A percentile compares a stretch with the other conserved stretches of the same genome.
These are phyloP conservation scores for Exophiala lecanii-corni DNA, from an alignment of 2,329 filamentous ascomycete genomes.

Conservation along the genomic window DNA sequence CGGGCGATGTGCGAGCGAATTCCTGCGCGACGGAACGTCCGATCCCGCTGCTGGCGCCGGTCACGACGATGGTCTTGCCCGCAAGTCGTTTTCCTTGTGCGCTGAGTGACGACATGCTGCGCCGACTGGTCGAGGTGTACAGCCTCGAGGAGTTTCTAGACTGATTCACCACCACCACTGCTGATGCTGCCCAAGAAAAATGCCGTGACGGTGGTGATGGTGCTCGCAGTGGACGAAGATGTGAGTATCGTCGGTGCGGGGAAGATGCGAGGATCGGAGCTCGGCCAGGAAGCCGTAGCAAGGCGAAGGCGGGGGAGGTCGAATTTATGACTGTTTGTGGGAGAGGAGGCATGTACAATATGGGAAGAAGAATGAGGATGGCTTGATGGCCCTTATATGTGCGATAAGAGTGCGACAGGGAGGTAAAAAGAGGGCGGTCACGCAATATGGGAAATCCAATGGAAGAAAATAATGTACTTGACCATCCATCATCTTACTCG, in stretches of 20 bases:
- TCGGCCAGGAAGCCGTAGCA: neutral
- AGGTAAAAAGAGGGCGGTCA: neutral
- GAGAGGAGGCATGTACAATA: neutral
- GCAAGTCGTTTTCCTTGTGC: constrained; percentile 76
- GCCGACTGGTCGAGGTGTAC: neutral
- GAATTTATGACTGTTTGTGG: neutral
- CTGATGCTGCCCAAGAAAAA: too few species aligned
- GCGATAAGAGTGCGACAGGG: too few species aligned
- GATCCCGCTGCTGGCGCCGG: constrained; percentile 90
- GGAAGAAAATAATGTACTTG: neutral
- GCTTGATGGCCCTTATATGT: neutral
- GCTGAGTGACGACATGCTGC: constrained; percentile 54
- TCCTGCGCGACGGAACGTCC: constrained; percentile 72
- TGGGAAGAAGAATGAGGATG: neutral
- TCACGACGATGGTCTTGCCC: constrained; percentile 89
- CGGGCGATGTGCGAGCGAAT: constrained; percentile 80
- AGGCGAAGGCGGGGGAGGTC: neutral
- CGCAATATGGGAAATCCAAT: neutral
- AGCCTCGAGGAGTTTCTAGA: neutral
- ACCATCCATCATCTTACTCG: too few species aligned
- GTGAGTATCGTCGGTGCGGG: neutral
- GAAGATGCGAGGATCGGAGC: neutral
- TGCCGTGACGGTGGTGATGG: too few species aligned
- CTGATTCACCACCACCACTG: too few species aligned
- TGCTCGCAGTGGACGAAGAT: too few species aligned